A percentile compares a stretch with the other conserved stretches of the same genome.
phyloP scores from a whole-genome alignment of 1,284 basidiomycete species.

The Ceratobasidium sp. region DNA sequence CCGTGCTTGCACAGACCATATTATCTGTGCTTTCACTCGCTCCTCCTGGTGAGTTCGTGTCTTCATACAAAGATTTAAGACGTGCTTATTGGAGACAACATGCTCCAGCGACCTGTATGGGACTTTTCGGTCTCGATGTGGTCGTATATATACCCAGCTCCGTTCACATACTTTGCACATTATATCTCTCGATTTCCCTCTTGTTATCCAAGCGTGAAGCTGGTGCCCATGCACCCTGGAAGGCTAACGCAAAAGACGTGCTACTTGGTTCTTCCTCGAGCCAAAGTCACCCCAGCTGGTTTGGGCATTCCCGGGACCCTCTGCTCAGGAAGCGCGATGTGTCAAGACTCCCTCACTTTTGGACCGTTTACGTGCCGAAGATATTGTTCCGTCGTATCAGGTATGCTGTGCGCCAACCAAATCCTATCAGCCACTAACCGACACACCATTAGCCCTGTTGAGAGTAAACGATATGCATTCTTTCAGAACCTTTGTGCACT shows the following conservation, averaged over 20 bases:
- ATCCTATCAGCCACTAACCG: no score
- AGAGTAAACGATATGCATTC: slow-evolving; percentile 21
- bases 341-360: slow-evolving; percentile 1
- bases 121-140: not conserved
- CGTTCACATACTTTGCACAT: not conserved
- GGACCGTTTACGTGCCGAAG: not conserved
- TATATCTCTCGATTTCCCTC: not conserved
- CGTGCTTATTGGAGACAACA: not conserved
- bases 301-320: not conserved
- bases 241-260: slow-evolving; percentile 6
- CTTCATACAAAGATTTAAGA: no score
- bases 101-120: not conserved
- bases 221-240: not conserved
- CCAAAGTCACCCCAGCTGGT: not conserved
- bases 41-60: not conserved
- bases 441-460: slow-evolving; percentile 3
- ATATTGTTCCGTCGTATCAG: slow-evolving; percentile 10
- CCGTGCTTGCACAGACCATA: not conserved
- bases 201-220: not conserved
- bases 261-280: slow-evolving; percentile 3
- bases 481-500: slow-evolving; percentile 18
- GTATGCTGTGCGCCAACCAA: not conserved
- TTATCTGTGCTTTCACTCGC: not conserved
- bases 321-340: not conserved
- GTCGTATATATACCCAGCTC: not conserved